These are phyloP conservation scores for Phytophthora agathidicida DNA, from an alignment of 352 stramenopile species.

Conservation along the genomic window DNA sequence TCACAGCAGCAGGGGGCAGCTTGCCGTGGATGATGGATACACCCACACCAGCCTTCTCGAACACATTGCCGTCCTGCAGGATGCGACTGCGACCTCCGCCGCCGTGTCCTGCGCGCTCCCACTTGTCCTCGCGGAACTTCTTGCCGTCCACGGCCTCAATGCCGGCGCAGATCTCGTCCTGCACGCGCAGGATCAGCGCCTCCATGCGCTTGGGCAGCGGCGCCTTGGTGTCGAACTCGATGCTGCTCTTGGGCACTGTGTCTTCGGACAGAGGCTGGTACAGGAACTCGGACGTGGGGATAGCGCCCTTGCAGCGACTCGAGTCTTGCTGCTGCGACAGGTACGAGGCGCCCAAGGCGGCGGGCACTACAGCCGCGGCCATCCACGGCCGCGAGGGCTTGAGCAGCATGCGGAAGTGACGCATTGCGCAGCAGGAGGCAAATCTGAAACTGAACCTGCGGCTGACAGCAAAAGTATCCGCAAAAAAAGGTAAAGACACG, in stretches of 20 bases:
- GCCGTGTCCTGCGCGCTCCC: conserved; percentile 94
- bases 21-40: conserved; percentile 97
- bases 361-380: conserved; percentile 22
- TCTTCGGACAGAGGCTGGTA: conserved; percentile 71
- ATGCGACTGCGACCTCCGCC: conserved; percentile 95
- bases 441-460: conserved; percentile 36
- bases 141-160: conserved; percentile 94
- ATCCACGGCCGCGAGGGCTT: conserved; percentile 34
- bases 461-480: conserved; percentile 24
- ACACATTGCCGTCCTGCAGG: conserved; percentile 94
- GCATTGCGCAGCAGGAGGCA: conserved; percentile 15
- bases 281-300: conserved; percentile 60
- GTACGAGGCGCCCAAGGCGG: conserved; percentile 26
- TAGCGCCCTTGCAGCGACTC: conserved; percentile 49
- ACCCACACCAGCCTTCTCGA: conserved; percentile 98
- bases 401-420: conserved; percentile 23
- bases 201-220: conserved; percentile 83
- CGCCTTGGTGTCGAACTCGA: conserved; percentile 78
- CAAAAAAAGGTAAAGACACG: conserved; percentile 26
- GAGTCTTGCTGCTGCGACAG: conserved; percentile 20
- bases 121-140: conserved; percentile 96
- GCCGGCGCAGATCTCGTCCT: conserved; percentile 87
- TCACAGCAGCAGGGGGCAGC: conserved; percentile 88
- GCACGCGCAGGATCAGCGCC: conserved; percentile 78
- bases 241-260: conserved; percentile 57